A percentile compares a stretch with the other conserved stretches of the same genome.
phyloP scores from a whole-genome alignment of 176 grass and related monocot genomes.

The Carex pumila region DNA sequence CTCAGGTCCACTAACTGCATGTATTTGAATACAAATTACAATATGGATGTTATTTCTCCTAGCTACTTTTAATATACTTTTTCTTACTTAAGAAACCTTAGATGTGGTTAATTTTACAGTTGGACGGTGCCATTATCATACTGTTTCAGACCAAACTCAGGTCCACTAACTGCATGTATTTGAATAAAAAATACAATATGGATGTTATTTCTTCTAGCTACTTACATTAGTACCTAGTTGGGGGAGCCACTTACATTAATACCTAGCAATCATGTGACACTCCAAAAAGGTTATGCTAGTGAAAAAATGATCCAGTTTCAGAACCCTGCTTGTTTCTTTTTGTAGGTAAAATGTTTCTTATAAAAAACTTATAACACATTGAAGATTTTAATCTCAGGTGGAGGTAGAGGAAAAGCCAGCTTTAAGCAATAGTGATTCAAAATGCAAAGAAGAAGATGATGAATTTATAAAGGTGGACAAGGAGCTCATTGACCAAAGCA shows the following conservation, averaged over 20 bases:
- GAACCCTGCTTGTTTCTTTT: neutral
- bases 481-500: slow-evolving; percentile 45
- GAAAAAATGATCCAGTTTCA: neutral
- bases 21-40: neutral
- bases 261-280: neutral
- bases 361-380: neutral
- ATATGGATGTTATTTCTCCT: neutral
- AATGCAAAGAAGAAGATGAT: slow-evolving; percentile 56
- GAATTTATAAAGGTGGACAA: slow-evolving; percentile 61
- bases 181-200: slow-evolving; percentile 1
- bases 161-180: neutral
- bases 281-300: neutral
- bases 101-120: neutral
- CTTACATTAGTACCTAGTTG: neutral
- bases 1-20: neutral
- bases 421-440: slow-evolving; percentile 31
- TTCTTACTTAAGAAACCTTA: neutral
- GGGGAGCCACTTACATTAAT: neutral
- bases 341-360: neutral
- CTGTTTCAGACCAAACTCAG: neutral
- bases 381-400: slow-evolving; percentile 29
- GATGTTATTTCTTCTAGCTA: neutral
- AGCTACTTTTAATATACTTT: neutral
- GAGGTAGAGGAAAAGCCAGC: slow-evolving; percentile 32
- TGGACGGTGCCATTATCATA: neutral